Evolutionary conservation across 805 yeast species (phyloP).

Genomic region (Myxozyma melibiosi): DNA sequence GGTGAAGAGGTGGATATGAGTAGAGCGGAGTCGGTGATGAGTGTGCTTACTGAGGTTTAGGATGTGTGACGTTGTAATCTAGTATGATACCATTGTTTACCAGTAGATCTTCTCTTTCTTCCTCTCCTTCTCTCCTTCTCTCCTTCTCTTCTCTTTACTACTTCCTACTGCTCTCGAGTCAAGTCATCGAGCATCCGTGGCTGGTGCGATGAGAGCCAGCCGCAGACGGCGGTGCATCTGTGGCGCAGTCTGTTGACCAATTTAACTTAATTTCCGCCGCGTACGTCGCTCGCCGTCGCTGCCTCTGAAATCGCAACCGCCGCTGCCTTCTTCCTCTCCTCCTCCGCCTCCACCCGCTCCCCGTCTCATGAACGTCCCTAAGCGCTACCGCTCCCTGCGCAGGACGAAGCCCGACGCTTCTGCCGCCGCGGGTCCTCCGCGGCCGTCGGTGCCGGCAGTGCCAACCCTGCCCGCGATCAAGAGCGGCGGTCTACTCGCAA

Average conservation of each 20-base stretch:
- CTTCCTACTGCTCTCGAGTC: no score
- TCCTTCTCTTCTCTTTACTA: no score
- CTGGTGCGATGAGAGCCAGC: conserved; percentile 8
- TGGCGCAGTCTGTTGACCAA: conserved; percentile 8
- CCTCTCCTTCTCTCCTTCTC: no score
- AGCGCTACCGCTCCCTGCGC: conserved; percentile 26
- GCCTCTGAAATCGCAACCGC: not conserved
- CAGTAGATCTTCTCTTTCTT: no score
- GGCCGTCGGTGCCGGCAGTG: not conserved
- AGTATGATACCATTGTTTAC: no score
- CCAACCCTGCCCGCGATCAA: not conserved
- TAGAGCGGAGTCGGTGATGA: no score
- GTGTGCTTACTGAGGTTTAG: no score
- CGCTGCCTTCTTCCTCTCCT: not conserved
- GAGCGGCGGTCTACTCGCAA: not conserved
- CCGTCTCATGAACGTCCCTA: conserved; percentile 17
- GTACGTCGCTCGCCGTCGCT: not conserved
- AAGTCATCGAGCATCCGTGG: not conserved
- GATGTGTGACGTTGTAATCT: no score
- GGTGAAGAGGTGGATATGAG: not conserved
- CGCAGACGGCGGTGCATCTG: conserved; percentile 7
- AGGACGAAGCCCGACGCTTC: conserved; percentile 1
- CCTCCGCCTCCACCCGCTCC: not conserved
- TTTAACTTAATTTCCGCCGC: conserved; percentile 1
- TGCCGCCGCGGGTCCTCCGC: not conserved